These are phyloP conservation scores for Ogataea thermomethanolica DNA, from an alignment of 805 yeast genomes.

Conservation along the genomic window DNA sequence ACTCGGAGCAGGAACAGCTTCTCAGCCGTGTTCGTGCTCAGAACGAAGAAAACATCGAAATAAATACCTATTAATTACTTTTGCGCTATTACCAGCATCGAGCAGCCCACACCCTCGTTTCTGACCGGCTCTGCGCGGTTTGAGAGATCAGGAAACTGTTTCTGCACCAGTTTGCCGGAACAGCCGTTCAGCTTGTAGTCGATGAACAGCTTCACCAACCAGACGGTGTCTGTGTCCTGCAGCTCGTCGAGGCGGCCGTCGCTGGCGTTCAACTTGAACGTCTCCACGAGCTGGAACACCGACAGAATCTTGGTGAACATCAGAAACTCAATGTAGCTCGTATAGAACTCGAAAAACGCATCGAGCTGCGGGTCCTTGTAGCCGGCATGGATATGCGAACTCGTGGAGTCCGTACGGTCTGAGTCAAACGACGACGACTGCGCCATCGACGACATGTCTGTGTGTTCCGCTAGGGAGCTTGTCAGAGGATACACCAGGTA, in stretches of 20 bases:
- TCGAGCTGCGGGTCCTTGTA: conserved; percentile 29
- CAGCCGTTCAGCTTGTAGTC: conserved; percentile 32
- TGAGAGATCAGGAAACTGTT: conserved; percentile 9
- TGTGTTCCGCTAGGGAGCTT: conserved; percentile 14
- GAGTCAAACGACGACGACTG: conserved; percentile 9
- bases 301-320: conserved; percentile 19
- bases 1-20: background rate
- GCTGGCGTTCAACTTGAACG: conserved; percentile 9
- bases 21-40: background rate
- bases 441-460: conserved; percentile 7
- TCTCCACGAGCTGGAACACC: conserved; percentile 17
- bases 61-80: conserved; percentile 11
- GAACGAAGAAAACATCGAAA: background rate
- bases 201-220: conserved; percentile 28
- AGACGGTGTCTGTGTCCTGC: conserved; percentile 15
- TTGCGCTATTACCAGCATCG: conserved; percentile 26
- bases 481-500: conserved; percentile 29
- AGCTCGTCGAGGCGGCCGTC: background rate
- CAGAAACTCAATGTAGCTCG: conserved; percentile 30
- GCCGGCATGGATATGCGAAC: conserved; percentile 10
- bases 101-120: conserved; percentile 26
- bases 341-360: conserved; percentile 30
- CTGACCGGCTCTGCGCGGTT: conserved; percentile 8
- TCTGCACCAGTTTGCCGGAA: conserved; percentile 20
- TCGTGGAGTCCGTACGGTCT: conserved; percentile 8